phyloP scores from a whole-genome alignment of 345 rosid genomes.

The Eucalyptus tenuipes region DNA sequence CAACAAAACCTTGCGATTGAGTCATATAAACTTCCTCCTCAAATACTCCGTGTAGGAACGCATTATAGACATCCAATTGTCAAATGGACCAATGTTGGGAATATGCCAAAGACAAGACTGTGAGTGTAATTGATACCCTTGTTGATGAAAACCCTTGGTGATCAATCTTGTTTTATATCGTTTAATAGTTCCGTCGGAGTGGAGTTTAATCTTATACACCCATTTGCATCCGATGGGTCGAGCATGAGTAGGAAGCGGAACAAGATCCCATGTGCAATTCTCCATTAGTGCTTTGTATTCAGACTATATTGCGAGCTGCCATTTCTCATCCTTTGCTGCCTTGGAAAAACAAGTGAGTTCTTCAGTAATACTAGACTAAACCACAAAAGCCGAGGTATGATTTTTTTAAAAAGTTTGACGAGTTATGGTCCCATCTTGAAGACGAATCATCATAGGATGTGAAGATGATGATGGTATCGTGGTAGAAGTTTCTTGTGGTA shows the following conservation, averaged over 20 bases:
- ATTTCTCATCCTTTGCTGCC: neutral
- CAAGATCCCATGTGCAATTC: neutral
- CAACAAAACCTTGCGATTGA: neutral
- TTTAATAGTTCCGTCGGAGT: too few relatives aligned
- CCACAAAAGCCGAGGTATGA: neutral
- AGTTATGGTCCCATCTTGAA: neutral
- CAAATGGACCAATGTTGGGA: neutral
- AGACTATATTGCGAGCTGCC: neutral
- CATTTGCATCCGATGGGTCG: neutral
- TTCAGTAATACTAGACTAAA: neutral
- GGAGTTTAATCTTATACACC: too few relatives aligned
- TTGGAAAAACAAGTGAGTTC: neutral
- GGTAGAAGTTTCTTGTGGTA: neutral
- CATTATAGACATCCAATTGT: neutral
- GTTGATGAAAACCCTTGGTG: neutral
- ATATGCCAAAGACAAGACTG: neutral
- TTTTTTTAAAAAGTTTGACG: too few relatives aligned
- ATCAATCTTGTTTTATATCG: neutral
- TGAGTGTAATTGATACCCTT: neutral
- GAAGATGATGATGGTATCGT: neutral
- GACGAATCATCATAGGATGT: neutral
- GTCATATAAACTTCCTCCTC: neutral
- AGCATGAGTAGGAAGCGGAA: neutral
- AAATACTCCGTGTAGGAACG: neutral
- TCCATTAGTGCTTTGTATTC: neutral